Evolutionary conservation across 768 basidiomycete species (phyloP).

Genomic region (Omphalotus guepiniiformis): DNA sequence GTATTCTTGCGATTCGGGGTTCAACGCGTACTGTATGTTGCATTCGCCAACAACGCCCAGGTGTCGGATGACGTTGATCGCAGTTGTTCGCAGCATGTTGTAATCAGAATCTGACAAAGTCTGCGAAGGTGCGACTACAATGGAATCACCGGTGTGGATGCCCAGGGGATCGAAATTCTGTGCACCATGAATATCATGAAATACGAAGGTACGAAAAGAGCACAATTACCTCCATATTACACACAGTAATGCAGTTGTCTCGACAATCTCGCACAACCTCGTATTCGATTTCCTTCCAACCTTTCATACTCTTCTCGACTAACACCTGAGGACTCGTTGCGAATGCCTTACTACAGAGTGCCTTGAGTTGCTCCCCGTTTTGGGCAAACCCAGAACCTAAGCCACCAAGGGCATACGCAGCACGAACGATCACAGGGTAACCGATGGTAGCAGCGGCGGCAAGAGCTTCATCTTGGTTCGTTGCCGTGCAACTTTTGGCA

Average conservation of each 20-base stretch:
- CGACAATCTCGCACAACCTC: conserved; percentile 97
- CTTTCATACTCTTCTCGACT: conserved; percentile 99
- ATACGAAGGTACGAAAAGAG: background rate
- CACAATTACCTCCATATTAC: conserved; percentile 94
- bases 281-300: conserved; percentile 99
- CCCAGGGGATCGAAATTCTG: conserved; percentile 99
- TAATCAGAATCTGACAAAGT: conserved; percentile 99
- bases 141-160: conserved; percentile 98
- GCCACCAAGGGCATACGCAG: conserved; percentile 95
- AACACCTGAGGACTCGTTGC: conserved; percentile 97
- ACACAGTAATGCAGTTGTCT: conserved; percentile 98
- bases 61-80: conserved; percentile 98
- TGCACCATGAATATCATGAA: conserved; percentile 3
- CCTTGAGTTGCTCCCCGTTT: conserved; percentile 82
- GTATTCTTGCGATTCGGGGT: conserved; percentile 92
- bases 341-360: conserved; percentile 91
- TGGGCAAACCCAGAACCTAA: conserved; percentile 97
- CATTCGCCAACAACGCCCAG: conserved; percentile 97
- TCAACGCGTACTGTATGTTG: conserved; percentile 98
- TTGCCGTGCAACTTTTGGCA: conserved; percentile 85
- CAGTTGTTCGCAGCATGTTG: conserved; percentile 98
- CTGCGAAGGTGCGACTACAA: conserved; percentile 96
- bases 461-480: conserved; percentile 79
- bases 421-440: conserved; percentile 94
- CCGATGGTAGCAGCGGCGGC: conserved; percentile 81